These are phyloP conservation scores for Candida albicans DNA, from an alignment of 1,139 yeast species.

Conservation along the genomic window DNA sequence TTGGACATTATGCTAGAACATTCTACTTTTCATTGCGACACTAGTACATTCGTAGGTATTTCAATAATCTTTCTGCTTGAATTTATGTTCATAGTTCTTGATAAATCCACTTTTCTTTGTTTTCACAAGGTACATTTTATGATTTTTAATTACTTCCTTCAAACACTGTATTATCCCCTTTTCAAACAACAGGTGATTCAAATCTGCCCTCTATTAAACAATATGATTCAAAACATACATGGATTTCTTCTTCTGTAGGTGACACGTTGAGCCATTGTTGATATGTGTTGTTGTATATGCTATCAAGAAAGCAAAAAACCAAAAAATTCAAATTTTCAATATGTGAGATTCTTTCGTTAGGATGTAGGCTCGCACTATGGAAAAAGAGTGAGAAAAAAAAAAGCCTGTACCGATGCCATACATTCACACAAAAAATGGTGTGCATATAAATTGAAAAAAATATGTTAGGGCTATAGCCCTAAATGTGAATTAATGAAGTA, in stretches of 20 bases:
- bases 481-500: neutral
- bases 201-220: neutral
- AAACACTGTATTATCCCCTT: no score
- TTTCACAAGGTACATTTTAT: neutral
- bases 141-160: neutral
- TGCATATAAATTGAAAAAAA: slow-evolving; percentile 6
- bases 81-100: no score
- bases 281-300: slow-evolving; percentile 13
- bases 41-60: no score
- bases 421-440: neutral
- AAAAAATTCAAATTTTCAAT: slow-evolving; percentile 13
- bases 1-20: no score
- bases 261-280: slow-evolving; percentile 51
- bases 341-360: slow-evolving; percentile 5
- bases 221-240: slow-evolving; percentile 33
- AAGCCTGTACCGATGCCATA: no score
- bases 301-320: slow-evolving; percentile 13
- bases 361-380: neutral
- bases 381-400: neutral
- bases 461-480: slow-evolving; percentile 5
- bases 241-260: slow-evolving; percentile 56
- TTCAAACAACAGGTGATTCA: neutral
- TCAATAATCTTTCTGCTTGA: no score
- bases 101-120: neutral
- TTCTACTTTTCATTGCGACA: no score